phyloP scores from a whole-genome alignment of 345 rosid species.

The Turritis glabra region DNA sequence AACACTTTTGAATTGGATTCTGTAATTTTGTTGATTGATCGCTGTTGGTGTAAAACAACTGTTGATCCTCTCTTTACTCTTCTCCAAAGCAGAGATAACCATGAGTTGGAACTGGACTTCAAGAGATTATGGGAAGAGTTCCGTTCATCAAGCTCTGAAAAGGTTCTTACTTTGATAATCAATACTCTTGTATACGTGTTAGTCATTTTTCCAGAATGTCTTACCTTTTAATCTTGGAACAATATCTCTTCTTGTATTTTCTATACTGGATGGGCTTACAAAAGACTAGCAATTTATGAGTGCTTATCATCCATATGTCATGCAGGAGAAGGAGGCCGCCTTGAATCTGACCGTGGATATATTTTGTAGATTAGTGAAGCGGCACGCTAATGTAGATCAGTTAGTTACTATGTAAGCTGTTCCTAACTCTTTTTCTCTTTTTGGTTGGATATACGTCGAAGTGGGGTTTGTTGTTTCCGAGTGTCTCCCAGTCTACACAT shows the following conservation, averaged over 20 bases:
- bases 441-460: conserved; percentile 23
- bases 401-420: conserved; percentile 82
- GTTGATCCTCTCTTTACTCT: conserved; percentile 24
- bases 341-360: conserved; percentile 83
- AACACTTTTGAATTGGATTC: conserved; percentile 7
- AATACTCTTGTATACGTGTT: background rate
- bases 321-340: conserved; percentile 99
- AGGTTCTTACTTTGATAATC: conserved; percentile 48
- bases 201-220: background rate
- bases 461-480: conserved; percentile 5
- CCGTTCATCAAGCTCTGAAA: conserved; percentile 96
- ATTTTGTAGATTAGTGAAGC: conserved; percentile 99
- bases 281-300: conserved; percentile 13
- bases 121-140: conserved; percentile 99
- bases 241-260: background rate
- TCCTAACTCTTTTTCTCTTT: conserved; percentile 7
- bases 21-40: conserved; percentile 4
- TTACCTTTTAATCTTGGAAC: conserved; percentile 8
- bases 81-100: conserved; percentile 59
- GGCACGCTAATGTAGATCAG: conserved; percentile 89
- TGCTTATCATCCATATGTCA: conserved; percentile 37
- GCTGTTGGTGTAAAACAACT: conserved; percentile 12
- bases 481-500: conserved; percentile 16
- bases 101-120: conserved; percentile 97
- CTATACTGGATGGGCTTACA: background rate